Evolutionary conservation across 2,329 filamentous ascomycete species (phyloP).

Genomic region (Scorias spongiosa): DNA sequence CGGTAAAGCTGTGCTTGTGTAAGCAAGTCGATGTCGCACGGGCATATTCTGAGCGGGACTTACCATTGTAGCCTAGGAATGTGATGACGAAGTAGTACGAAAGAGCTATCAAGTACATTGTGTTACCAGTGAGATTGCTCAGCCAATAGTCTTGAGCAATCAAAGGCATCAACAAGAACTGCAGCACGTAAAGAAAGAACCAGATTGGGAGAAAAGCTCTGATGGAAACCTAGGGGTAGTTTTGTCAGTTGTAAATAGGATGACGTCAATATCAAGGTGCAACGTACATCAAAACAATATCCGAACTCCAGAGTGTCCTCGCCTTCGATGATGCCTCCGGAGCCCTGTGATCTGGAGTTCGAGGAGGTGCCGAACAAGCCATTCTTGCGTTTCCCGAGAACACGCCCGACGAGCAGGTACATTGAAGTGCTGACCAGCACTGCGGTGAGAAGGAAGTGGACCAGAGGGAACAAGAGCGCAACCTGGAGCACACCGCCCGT

Average conservation of each 20-base stretch:
- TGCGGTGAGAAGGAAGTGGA: slow-evolving; percentile 47
- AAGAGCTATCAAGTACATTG: slow-evolving; percentile 49
- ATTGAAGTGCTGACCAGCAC: slow-evolving; percentile 45
- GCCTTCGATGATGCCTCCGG: slow-evolving; percentile 22
- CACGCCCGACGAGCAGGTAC: slow-evolving; percentile 47
- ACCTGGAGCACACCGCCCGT: slow-evolving; percentile 29
- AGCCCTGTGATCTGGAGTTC: not conserved
- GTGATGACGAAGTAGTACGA: slow-evolving; percentile 54
- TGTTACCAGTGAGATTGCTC: slow-evolving; percentile 47
- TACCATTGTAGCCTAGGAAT: slow-evolving; percentile 52
- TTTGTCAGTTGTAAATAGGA: slow-evolving; percentile 1
- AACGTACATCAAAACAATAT: slow-evolving; percentile 52
- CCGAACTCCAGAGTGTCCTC: slow-evolving; percentile 50
- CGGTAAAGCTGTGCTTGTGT: slow-evolving; percentile 35
- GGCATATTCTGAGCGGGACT: slow-evolving; percentile 2
- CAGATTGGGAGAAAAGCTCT: slow-evolving; percentile 54
- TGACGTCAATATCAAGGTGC: not conserved
- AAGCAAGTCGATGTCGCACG: not conserved
- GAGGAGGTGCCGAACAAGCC: slow-evolving; percentile 43
- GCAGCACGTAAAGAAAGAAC: slow-evolving; percentile 50
- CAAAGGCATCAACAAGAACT: slow-evolving; percentile 51
- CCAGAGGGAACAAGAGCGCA: slow-evolving; percentile 33
- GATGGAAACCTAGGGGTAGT: slow-evolving; percentile 38
- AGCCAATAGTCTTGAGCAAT: slow-evolving; percentile 40
- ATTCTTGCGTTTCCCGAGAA: slow-evolving; percentile 41